A percentile compares a stretch with the other conserved stretches of the same genome.
These are phyloP conservation scores for Pseudogymnoascus sp. DNA, from an alignment of 2,329 filamentous ascomycete genomes.

Conservation along the genomic window DNA sequence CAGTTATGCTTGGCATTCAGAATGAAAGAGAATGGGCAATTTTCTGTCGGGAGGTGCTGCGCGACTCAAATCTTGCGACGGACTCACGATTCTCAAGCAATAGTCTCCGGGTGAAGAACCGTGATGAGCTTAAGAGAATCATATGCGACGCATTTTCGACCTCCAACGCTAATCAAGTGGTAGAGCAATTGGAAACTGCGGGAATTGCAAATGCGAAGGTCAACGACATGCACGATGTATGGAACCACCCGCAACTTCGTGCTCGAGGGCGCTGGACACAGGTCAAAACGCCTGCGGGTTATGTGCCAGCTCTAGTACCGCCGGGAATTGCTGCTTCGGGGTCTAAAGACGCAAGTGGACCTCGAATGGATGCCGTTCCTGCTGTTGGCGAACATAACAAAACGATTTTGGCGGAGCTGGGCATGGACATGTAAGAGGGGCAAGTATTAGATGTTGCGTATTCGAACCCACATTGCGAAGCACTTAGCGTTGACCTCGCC, in stretches of 20 bases:
- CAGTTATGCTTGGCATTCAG: constrained; percentile 51
- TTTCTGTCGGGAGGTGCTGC: constrained; percentile 42
- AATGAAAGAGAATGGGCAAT: constrained; percentile 51
- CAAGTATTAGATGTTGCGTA: neutral
- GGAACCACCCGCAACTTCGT: constrained; percentile 46
- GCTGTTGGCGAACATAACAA: constrained; percentile 45
- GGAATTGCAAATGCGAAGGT: constrained; percentile 50
- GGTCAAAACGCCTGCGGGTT: constrained; percentile 41
- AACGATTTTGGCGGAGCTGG: constrained; percentile 40
- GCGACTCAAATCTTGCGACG: constrained; percentile 34
- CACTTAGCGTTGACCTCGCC: neutral
- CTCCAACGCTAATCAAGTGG: constrained; percentile 35
- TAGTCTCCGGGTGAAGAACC: constrained; percentile 39
- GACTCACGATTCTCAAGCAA: constrained; percentile 45
- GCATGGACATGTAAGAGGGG: constrained; percentile 22
- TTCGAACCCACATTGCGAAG: neutral
- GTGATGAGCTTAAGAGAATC: constrained; percentile 38
- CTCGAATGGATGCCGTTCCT: constrained; percentile 40
- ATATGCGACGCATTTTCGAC: constrained; percentile 38
- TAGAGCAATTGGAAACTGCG: constrained; percentile 39
- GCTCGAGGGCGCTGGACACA: constrained; percentile 46
- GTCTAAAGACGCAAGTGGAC: constrained; percentile 17
- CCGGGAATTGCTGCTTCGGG: constrained; percentile 36
- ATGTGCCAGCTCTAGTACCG: constrained; percentile 43
- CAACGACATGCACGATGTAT: constrained; percentile 48